Evolutionary conservation across 1,139 yeast species (phyloP), one percentile per base, ranked within the genome.

Genomic region (Debaryomycetaceae sp.): DNA sequence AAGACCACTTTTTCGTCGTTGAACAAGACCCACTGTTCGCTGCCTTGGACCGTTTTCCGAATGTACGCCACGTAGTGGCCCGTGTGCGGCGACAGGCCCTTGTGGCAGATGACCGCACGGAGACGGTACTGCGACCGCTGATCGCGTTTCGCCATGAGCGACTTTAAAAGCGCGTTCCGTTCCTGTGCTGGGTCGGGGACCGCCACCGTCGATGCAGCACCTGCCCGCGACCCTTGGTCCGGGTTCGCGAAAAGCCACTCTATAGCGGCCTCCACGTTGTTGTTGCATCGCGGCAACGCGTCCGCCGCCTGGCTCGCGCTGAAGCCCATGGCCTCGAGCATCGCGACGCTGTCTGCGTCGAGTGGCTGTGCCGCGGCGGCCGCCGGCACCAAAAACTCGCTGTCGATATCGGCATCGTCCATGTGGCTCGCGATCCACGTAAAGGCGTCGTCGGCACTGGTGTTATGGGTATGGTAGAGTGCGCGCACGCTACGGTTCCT

Each of bases 1-100:
- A 67, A 55, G 6, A 83, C 93, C 10, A 90, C 95, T 51, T 86
- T 87, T 46, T 90, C 99, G 49, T 90, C 99, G 44, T 90, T 90
- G 58, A 77, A 90, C 34, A 90, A 59, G 1, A 81, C 78, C 96
- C 97, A 87, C 33, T 62, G 58, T n/a, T 44, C 55, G 26, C 53
- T 53, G 1, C 57, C 62, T 4, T 62, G 62, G 2, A 63, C 53
- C 1, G 49, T 32, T 20, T 47, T 41, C 38, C 71, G 71, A 27
- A 86, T 63, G 44, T 81, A 90, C 1, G 80, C 87, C 24, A 92
- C 97, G 49, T 90, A 90, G 51, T 90, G 99, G 1, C 98, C 98
- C 0, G 96, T 85, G 37, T 90, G 96, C 2, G 90, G 83, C 13
- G 95, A 83, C 1, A 79, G 67, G 8, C 99, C 99, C 51, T 90